Base-by-base conservation (phyloP, 768 basidiomycete species). In the Russula foetens region DNA sequence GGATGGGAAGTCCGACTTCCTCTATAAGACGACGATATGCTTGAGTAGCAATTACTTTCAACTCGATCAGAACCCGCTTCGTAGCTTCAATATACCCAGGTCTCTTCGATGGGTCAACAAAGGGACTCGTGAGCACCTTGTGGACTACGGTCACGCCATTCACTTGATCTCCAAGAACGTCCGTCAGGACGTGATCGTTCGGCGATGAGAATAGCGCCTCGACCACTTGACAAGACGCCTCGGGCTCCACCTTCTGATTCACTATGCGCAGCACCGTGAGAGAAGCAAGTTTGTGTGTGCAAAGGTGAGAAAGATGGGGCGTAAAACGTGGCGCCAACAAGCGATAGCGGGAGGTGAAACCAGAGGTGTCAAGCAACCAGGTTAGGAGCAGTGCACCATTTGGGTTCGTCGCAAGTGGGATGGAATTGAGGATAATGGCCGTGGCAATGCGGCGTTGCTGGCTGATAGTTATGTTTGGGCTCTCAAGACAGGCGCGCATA, bases 271-370 rank as follows among this genome's bases (percentile, higher is more conserved):
- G 79, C 43, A 98, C 93, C 1, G 94, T 96, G 65, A 95, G 79
- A 2, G 94, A 97, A 0, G 97, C 96, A 67, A 99, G 74, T 74
- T 98, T 98, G 78, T 99, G 97, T 3, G 93, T 97, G 77, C 95
- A 98, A 59, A 98, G 80, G 73, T 98, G 95, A 3, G 93, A 94
- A 41, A 98, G 80, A 70, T 98, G 96, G 49, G 97, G 92, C 0
- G 93, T 92, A 74, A 99, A 96, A 51, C 96, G 91, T 48, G 94
- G 94, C 1, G 97, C 94, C 49, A 98, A 79, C 51, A 99, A 78
- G 60, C 88, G 86, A 77, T 97, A 99, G 46, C 97, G 84, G n/a
- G 93, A 94, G 2, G 92, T 91, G 78, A 99, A 91, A 64, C 85
- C 85, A 48, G 94, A 97, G 0, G 91, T 88, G 70, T 99, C 97